Evolutionary conservation across 495 filamentous ascomycete species (phyloP), one percentile per base, ranked within the genome.

Genomic region (Neurospora sp.): DNA sequence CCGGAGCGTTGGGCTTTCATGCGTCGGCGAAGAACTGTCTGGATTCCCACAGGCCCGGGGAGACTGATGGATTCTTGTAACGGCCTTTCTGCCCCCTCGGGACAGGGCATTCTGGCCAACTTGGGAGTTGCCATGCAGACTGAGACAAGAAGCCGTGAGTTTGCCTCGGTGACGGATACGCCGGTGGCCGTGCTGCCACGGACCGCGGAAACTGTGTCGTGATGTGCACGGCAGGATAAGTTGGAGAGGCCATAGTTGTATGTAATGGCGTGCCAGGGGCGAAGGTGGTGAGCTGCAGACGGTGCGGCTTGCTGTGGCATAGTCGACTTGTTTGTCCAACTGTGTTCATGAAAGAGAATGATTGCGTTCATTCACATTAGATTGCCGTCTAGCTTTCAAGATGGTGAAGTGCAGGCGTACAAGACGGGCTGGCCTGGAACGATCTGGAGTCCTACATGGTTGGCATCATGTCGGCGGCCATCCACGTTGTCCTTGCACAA

Each of bases 1-100:
- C 42, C 31, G 31, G 71, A 38, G n/a, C 40, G 71, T 74, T 69
- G 42, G 70, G 70, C 73, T 74, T 60, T 38, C 39, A 74, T 74
- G 73, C 73, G 42, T 74, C 71, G 70, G 46, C 73, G 49, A 46
- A 62, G 27, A 66, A 66, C 27, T 66, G 14, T 66, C 27, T 66
- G 54, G 54, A 18, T 35, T 9, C 54, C 54, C 27, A 27, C 7
- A 66, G 54, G 54, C 14, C 27, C 27, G 11, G 12, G 54, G 6
- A 62, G 20, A 62, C 27, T 35, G 54, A 18, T 35, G 54, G 27
- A 18, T 66, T 35, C 54, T 66, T 66, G 54, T 27, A 66, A 66
- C 54, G 27, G 27, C 27, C 54, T 66, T 18, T 18, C 54, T 66
- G 54, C 54, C 14, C 54, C 54, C 27, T 35, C 54, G 14, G 54